phyloP scores from a whole-genome alignment of 768 basidiomycete species.

The Leccinum sublutescens region DNA sequence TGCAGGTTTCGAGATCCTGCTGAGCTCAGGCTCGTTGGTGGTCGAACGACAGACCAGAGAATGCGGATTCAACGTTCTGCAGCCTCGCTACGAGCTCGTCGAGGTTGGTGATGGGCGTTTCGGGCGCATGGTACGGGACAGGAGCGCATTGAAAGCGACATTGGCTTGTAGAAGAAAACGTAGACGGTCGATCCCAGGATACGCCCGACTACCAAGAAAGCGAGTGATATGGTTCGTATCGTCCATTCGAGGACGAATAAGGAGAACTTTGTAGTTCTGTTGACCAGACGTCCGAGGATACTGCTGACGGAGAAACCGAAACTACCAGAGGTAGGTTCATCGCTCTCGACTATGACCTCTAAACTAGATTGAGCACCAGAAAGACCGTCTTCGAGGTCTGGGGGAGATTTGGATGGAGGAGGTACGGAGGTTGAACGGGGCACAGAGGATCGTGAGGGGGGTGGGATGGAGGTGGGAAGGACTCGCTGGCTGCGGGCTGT shows the following conservation, averaged over 20 bases:
- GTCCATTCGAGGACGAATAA: constrained; percentile 24
- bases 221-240: constrained; percentile 29
- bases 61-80: constrained; percentile 57
- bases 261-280: constrained; percentile 34
- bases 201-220: constrained; percentile 45
- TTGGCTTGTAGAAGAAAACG: constrained; percentile 48
- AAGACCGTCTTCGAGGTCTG: constrained; percentile 21
- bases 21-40: constrained; percentile 48
- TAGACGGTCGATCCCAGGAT: constrained; percentile 51
- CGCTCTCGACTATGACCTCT: constrained; percentile 62
- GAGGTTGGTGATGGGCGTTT: constrained; percentile 61
- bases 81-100: constrained; percentile 64
- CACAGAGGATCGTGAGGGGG: constrained; percentile 36
- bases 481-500: constrained; percentile 37
- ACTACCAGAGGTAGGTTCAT: constrained; percentile 43
- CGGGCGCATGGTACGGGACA: constrained; percentile 51
- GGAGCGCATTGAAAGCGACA: constrained; percentile 34
- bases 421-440: constrained; percentile 41
- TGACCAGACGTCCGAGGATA: constrained; percentile 43
- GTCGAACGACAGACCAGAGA: constrained; percentile 59
- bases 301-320: constrained; percentile 46
- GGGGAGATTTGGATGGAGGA: constrained; percentile 30
- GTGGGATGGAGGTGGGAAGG: constrained; percentile 38
- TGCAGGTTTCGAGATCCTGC: constrained; percentile 51
- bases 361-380: constrained; percentile 51